Base-by-base conservation (phyloP, 73 alveolate species). In the Paramecium pentaurelia region DNA sequence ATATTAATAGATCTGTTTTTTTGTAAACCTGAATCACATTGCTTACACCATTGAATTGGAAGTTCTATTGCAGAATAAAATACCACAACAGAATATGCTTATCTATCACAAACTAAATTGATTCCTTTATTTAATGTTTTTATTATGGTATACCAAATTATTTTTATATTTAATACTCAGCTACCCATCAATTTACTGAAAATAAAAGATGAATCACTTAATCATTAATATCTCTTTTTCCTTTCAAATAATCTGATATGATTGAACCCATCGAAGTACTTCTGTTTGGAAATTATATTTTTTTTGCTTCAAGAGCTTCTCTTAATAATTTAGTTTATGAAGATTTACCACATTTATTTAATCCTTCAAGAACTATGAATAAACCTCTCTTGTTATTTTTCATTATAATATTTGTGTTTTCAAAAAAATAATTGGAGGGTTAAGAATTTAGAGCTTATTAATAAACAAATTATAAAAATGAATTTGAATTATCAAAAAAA, bases 141-240 rank as follows among this genome's bases (percentile, higher is more conserved):
- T 2, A 73, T 37, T 32, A 97, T 93, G 11, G 51, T 77, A 27
- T 96, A 96, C 47, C 87, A 44, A 64, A 8, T 4, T 12, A 28
- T 32, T 7, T 30, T 32, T 64, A 40, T 60, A 34, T 12, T 64
- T 64, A 18, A 34, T 64, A 64, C 84, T 64, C 0, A 90, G 73
- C 27, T 80, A 96, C 99, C 98, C 99, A 97, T 51, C 99, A 80
- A 88, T 97, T 97, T 59, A 97, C 96, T 1, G 99, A 95, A 93
- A 97, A 97, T 36, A 97, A 64, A 28, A 95, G 77, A 86, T 97
- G 99, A 40, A 97, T 90, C 30, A 97, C 97, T 70, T 95, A 86
- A 75, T 97, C 98, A 90, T 80, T 68, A 86, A 96, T 40, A 58
- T 96, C 93, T 22, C 75, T 60, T 60, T 88, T 70, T 38, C 95